Evolutionary conservation across 129 eudicot genomes (phyloP).

Genomic region (Apium graveolens): DNA sequence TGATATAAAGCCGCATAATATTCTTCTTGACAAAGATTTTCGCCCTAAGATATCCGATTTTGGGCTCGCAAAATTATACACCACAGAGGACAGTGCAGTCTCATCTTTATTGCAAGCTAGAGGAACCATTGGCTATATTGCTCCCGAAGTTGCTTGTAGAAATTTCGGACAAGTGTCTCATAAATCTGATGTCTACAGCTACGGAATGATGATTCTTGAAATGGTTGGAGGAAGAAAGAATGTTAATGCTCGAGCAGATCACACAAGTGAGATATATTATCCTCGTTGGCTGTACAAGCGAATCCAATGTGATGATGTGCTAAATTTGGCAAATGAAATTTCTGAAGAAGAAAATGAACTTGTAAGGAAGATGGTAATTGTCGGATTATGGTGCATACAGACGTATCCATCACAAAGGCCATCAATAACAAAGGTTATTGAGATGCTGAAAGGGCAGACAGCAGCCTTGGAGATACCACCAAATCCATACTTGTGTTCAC

Average conservation of each 20-base stretch:
- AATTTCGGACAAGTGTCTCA: slow-evolving; percentile 9
- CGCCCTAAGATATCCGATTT: slow-evolving; percentile 16
- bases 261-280: slow-evolving; percentile 30
- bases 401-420: slow-evolving; percentile 42
- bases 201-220: slow-evolving; percentile 6
- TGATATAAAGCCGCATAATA: slow-evolving; percentile 13
- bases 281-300: slow-evolving; percentile 45
- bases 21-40: slow-evolving; percentile 5
- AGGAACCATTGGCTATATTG: slow-evolving; percentile 18
- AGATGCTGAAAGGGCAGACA: slow-evolving; percentile 49
- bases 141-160: slow-evolving; percentile 7
- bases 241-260: neutral
- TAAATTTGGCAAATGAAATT: neutral
- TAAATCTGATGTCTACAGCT: slow-evolving; percentile 2
- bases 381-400: slow-evolving; percentile 58
- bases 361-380: slow-evolving; percentile 42
- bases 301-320: slow-evolving; percentile 14
- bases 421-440: slow-evolving; percentile 37
- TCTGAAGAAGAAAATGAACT: slow-evolving; percentile 25
- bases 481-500: slow-evolving; percentile 20
- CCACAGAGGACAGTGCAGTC: neutral
- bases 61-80: slow-evolving; percentile 13
- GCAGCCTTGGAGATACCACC: slow-evolving; percentile 39
- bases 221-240: slow-evolving; percentile 7
- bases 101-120: slow-evolving; percentile 8